These are phyloP conservation scores for Gastrolobium bilobum DNA, from an alignment of 306 rosid genomes.

Conservation along the genomic window DNA sequence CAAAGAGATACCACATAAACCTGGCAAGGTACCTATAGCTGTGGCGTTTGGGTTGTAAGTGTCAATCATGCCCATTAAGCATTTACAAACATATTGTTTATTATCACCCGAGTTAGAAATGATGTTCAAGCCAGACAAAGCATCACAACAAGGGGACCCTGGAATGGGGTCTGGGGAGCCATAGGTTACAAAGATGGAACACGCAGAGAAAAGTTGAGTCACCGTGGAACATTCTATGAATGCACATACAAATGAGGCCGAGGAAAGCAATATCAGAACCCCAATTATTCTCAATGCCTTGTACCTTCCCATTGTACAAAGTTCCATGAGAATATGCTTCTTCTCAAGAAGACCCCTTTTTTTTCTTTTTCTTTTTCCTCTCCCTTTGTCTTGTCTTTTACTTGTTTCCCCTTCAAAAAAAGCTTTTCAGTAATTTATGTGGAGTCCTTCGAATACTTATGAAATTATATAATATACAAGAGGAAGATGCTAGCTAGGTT, in stretches of 20 bases:
- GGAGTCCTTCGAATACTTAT: not conserved
- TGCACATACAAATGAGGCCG: constrained; percentile 33
- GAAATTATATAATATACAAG: not conserved
- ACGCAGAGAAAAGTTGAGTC: constrained; percentile 52
- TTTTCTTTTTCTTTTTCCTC: not conserved
- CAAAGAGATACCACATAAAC: constrained; percentile 66
- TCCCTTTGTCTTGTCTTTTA: not conserved
- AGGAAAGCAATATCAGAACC: constrained; percentile 24
- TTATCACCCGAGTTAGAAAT: constrained; percentile 48
- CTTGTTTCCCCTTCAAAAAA: not conserved
- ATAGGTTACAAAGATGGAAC: constrained; percentile 60
- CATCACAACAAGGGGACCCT: constrained; percentile 66
- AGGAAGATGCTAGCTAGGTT: constrained; percentile 34
- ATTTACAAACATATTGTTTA: constrained; percentile 55
- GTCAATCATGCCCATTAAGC: constrained; percentile 59
- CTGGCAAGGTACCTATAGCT: constrained; percentile 63
- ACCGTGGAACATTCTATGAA: constrained; percentile 60
- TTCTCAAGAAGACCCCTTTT: not conserved
- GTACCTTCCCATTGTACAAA: constrained; percentile 43
- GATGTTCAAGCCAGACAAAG: constrained; percentile 53
- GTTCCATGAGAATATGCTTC: constrained; percentile 22
- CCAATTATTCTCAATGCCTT: constrained; percentile 47
- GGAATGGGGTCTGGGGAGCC: constrained; percentile 67
- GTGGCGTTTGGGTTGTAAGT: constrained; percentile 56
- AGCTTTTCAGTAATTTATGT: not conserved